Conservation (phyloP, 345 rosid species). For the Mercurialis annua region DNA sequence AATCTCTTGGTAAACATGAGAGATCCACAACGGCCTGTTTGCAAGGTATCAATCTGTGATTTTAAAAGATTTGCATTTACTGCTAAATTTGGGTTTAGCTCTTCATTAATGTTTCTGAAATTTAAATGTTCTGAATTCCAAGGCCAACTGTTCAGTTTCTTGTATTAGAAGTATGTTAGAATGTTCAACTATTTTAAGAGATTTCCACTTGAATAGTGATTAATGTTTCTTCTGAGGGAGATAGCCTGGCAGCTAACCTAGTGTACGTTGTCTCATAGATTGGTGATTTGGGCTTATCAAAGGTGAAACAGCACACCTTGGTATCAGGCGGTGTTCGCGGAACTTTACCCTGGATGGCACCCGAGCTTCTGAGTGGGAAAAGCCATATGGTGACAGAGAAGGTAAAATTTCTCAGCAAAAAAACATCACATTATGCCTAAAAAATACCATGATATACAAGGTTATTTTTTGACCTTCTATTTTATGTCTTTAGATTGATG, state of each 20-base stretch:
- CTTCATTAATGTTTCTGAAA: background rate
- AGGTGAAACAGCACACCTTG: slow-evolving; percentile 90
- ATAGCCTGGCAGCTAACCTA: slow-evolving; percentile 12
- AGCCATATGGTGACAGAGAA: slow-evolving; percentile 95
- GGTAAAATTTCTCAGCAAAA: slow-evolving; percentile 39
- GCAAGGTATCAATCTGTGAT: slow-evolving; percentile 59
- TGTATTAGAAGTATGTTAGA: background rate
- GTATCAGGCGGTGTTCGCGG: slow-evolving; percentile 99
- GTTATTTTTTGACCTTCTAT: background rate
- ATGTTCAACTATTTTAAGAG: background rate
- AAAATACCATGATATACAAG: background rate
- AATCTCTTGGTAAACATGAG: slow-evolving; percentile 96
- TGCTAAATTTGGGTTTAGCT: slow-evolving; percentile 11
- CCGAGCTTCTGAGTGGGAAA: slow-evolving; percentile 97
- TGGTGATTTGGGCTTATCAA: slow-evolving; percentile 93
- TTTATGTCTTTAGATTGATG: slow-evolving; percentile 66
- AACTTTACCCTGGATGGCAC: slow-evolving; percentile 99
- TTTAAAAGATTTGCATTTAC: background rate
- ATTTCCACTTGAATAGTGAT: background rate
- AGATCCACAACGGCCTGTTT: slow-evolving; percentile 95
- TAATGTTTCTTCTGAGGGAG: background rate
- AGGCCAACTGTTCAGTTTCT: slow-evolving; percentile 7
- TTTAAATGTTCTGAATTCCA: slow-evolving; percentile 13
- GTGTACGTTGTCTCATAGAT: slow-evolving; percentile 44
- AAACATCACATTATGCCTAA: background rate